Evolutionary conservation across 1,284 basidiomycete genomes (phyloP), one percentile per base, ranked within the genome.

Genomic region (Volvariella volvacea): DNA sequence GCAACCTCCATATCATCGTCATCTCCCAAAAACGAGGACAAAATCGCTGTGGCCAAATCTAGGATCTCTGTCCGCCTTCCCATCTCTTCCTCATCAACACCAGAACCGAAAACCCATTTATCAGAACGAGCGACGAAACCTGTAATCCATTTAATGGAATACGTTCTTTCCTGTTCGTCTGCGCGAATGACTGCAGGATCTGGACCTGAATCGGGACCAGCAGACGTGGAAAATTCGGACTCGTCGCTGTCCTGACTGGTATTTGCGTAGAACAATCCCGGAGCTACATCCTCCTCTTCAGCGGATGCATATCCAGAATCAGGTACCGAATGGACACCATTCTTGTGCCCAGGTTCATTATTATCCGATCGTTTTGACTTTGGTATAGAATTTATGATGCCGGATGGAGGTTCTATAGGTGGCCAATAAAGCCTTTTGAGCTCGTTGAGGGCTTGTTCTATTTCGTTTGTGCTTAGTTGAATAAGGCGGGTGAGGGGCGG

Each of bases 231-330:
- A 59, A 6, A 6, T 28, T 28, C 25, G 25, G 25, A 6, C 14
- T 39, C 39, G 7, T 7, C 22, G 4, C 19, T 37, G 64, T 49
- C 2, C 61, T 59, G 0, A 58, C 31, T 22, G 36, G 42, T 16
- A 56, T 14, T 44, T 43, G 4, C 46, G 10, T 64, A 61, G 15
- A 55, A 43, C 12, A 48, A 45, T 4, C 51, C 46, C 14, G 60
- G 58, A 14, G 50, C 36, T 22, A 58, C 56, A 1, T 52, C 70
- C 3, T 75, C 73, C 45, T 78, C 77, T 48, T 78, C 78, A 12
- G 73, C 76, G 33, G 79, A 81, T 3, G 78, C 80, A 48, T 82
- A 82, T 32, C 79, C 79, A 8, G 78, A 82, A 56, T 82, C 78
- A 1, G 61, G 60, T 4, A 71, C 66, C 17, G 61, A 3, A 31